phyloP scores from a whole-genome alignment of 768 basidiomycete species.

The Mycena maculata region DNA sequence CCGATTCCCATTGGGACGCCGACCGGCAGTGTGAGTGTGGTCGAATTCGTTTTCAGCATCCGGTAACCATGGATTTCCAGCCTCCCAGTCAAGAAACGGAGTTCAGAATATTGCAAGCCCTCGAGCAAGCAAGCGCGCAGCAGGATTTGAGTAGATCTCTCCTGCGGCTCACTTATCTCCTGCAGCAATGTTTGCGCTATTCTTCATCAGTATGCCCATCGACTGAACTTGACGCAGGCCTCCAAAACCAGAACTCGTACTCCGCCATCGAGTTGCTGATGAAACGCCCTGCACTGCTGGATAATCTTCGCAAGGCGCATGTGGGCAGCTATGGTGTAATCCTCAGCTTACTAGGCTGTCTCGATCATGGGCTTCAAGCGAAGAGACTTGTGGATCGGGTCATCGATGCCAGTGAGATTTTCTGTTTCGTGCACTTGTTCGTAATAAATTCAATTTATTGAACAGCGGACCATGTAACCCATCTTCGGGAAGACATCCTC shows the following conservation, averaged over 20 bases:
- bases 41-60: background rate
- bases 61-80: slow-evolving; percentile 22
- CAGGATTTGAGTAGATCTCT: slow-evolving; percentile 83
- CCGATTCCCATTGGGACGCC: slow-evolving; percentile 27
- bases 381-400: slow-evolving; percentile 92
- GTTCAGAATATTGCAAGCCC: slow-evolving; percentile 66
- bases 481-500: slow-evolving; percentile 91
- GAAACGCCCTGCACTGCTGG: slow-evolving; percentile 80
- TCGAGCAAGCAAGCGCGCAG: slow-evolving; percentile 83
- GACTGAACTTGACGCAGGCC: slow-evolving; percentile 55
- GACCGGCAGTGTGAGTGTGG: slow-evolving; percentile 46
- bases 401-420: slow-evolving; percentile 74
- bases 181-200: slow-evolving; percentile 75
- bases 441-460: slow-evolving; percentile 1
- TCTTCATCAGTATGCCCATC: background rate
- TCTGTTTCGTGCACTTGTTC: background rate
- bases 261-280: slow-evolving; percentile 89
- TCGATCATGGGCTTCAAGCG: slow-evolving; percentile 87
- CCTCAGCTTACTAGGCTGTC: slow-evolving; percentile 90
- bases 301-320: slow-evolving; percentile 89
- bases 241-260: slow-evolving; percentile 73
- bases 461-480: slow-evolving; percentile 90
- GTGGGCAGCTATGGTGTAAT: slow-evolving; percentile 94
- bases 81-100: slow-evolving; percentile 56
- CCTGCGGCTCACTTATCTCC: slow-evolving; percentile 79